Evolutionary conservation across 129 eudicot genomes (phyloP).

Genomic region (Centaurea solstitialis): DNA sequence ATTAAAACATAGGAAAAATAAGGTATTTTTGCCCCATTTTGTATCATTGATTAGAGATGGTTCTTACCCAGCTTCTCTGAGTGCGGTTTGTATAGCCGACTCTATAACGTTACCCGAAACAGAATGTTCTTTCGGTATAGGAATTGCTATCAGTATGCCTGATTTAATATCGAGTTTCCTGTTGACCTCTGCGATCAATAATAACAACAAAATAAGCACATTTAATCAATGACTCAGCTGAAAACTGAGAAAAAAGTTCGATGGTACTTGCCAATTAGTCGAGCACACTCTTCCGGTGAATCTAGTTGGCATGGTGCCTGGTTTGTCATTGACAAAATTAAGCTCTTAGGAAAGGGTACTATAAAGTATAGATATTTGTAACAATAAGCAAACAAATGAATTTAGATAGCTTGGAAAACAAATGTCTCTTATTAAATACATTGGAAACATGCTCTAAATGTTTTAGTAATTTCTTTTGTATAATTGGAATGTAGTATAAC

Average conservation of each 20-base stretch:
- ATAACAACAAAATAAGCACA: slow-evolving; percentile 6
- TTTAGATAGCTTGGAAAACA: not conserved
- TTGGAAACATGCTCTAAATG: not conserved
- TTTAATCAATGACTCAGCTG: not conserved
- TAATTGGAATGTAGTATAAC: not conserved
- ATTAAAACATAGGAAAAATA: too few species aligned
- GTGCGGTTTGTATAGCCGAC: slow-evolving; percentile 90
- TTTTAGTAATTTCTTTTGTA: not conserved
- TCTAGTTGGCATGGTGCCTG: slow-evolving; percentile 81
- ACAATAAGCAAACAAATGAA: not conserved
- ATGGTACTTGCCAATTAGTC: slow-evolving; percentile 64
- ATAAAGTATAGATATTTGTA: not conserved
- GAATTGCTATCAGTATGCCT: slow-evolving; percentile 85
- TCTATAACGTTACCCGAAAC: slow-evolving; percentile 86
- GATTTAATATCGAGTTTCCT: slow-evolving; percentile 58
- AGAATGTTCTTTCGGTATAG: slow-evolving; percentile 84
- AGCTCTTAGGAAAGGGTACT: slow-evolving; percentile 11
- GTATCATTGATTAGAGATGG: not conserved
- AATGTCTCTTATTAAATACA: not conserved
- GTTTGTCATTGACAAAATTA: slow-evolving; percentile 15
- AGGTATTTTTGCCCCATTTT: too few species aligned
- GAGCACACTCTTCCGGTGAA: slow-evolving; percentile 92
- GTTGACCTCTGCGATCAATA: slow-evolving; percentile 61
- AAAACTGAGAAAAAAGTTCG: not conserved
- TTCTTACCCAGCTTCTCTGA: slow-evolving; percentile 76